Conservation (phyloP, 164 flowering plant genomes). For the Brasenia schreberi region DNA sequence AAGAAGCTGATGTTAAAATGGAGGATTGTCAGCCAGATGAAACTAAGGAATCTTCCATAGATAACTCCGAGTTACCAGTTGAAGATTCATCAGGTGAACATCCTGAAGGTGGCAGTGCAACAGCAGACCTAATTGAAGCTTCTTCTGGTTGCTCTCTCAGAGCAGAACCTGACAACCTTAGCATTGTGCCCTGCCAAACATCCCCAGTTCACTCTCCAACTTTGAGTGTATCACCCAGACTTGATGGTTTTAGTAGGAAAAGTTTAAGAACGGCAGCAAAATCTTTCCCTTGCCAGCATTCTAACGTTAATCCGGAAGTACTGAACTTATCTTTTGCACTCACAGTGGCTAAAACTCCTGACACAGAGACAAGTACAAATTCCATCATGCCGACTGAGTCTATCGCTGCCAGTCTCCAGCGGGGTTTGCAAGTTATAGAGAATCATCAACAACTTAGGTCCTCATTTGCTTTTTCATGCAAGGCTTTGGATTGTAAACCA, state of each 20-base stretch:
- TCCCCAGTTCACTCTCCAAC: constrained; percentile 58
- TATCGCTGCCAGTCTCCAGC: constrained; percentile 79
- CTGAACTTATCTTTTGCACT: constrained; percentile 23
- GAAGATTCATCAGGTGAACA: constrained; percentile 1
- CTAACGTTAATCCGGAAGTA: constrained; percentile 11
- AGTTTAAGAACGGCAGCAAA: constrained; percentile 56
- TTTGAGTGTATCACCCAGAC: constrained; percentile 57
- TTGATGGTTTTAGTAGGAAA: constrained; percentile 44
- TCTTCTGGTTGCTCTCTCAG: constrained; percentile 12
- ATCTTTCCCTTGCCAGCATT: constrained; percentile 8
- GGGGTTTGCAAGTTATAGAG: constrained; percentile 71
- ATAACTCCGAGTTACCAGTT: not conserved
- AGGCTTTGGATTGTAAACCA: constrained; percentile 39
- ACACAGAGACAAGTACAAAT: constrained; percentile 19
- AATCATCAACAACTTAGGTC: constrained; percentile 54
- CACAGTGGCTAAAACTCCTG: constrained; percentile 18
- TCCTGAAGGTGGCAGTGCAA: constrained; percentile 7
- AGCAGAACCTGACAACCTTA: constrained; percentile 15
- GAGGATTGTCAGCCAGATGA: constrained; percentile 27
- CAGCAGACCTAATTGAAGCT: constrained; percentile 6
- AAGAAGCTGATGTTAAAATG: constrained; percentile 57
- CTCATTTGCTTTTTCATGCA: constrained; percentile 58
- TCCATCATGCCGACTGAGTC: constrained; percentile 33
- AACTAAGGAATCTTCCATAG: not conserved
- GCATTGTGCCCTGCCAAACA: constrained; percentile 25